phyloP scores from a whole-genome alignment of 495 filamentous ascomycete species.

The Penicillium coprophilum region DNA sequence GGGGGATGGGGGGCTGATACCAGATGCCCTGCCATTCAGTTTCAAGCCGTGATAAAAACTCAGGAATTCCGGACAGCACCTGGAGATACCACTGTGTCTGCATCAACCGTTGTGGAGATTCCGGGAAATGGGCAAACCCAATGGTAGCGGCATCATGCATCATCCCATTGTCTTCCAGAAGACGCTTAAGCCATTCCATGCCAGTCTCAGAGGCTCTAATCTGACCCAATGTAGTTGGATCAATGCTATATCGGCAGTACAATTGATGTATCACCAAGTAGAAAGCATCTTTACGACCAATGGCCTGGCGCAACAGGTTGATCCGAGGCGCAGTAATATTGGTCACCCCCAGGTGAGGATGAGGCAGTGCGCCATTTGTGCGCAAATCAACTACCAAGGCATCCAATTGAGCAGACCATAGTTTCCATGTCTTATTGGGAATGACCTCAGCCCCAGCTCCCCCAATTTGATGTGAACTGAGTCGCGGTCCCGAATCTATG shows the following conservation, averaged over 20 bases:
- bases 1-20: background rate
- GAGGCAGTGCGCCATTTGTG: background rate
- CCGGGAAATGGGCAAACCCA: slow-evolving; percentile 7
- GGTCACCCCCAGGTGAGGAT: background rate
- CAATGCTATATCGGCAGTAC: slow-evolving; percentile 53
- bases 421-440: slow-evolving; percentile 8
- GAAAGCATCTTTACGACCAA: slow-evolving; percentile 53
- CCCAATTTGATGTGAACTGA: background rate
- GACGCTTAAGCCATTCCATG: background rate
- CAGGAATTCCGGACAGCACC: background rate
- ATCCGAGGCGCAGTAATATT: slow-evolving; percentile 43
- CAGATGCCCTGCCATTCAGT: background rate
- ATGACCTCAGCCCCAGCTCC: background rate
- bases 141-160: slow-evolving; percentile 3
- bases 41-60: background rate
- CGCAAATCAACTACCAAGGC: slow-evolving; percentile 10
- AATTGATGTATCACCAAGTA: slow-evolving; percentile 70
- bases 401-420: slow-evolving; percentile 17
- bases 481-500: background rate
- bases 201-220: slow-evolving; percentile 2
- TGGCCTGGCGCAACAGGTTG: slow-evolving; percentile 57
- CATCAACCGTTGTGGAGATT: background rate
- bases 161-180: slow-evolving; percentile 16
- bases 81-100: background rate
- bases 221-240: slow-evolving; percentile 7